These are phyloP conservation scores for Tuber umbilicatum DNA, from an alignment of 495 filamentous ascomycete species.

Conservation along the genomic window DNA sequence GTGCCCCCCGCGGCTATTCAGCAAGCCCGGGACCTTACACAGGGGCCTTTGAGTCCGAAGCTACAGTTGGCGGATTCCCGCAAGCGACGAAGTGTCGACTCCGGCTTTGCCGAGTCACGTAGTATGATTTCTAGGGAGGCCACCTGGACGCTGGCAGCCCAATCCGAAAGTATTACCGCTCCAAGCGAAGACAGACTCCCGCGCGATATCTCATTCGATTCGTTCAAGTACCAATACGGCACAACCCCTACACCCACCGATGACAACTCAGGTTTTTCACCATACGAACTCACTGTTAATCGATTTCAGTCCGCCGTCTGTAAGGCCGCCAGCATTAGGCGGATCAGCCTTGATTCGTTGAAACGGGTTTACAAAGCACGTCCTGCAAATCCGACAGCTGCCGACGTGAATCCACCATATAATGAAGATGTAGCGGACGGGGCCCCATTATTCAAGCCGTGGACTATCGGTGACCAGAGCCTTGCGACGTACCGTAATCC, in stretches of 20 bases:
- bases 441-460: neutral
- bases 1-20: accelerated
- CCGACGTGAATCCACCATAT: no score
- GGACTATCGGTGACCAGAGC: neutral
- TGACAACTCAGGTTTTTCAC: accelerated
- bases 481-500: neutral
- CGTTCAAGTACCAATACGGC: neutral
- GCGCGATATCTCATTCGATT: neutral
- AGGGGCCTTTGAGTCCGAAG: neutral
- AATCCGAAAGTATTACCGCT: neutral
- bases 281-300: neutral
- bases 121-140: neutral
- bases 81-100: neutral
- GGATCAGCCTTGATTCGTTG: neutral
- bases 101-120: neutral
- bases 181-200: neutral
- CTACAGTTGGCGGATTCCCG: neutral
- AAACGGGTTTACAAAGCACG: neutral
- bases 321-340: neutral
- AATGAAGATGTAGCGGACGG: neutral
- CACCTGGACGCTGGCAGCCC: accelerated
- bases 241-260: accelerated
- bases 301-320: neutral
- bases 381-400: no score
- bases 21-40: neutral